Evolutionary conservation across 345 rosid species (phyloP).

Genomic region (Brassica incana): DNA sequence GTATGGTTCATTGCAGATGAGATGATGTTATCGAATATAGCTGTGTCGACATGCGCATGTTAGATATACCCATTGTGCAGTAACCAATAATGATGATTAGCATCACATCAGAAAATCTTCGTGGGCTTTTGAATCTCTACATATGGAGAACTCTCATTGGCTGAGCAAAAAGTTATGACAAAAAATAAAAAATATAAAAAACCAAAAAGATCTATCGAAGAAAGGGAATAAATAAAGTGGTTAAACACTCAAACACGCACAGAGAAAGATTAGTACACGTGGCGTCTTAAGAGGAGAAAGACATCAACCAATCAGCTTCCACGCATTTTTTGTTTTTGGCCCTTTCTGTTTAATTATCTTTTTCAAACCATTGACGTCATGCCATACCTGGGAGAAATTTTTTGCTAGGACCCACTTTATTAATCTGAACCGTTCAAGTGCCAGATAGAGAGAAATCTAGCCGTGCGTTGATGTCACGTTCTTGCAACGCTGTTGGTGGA

Average conservation of each 20-base stretch:
- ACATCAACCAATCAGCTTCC: conserved; percentile 36
- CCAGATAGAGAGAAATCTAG: background rate
- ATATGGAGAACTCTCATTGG: conserved; percentile 34
- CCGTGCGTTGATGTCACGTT: conserved; percentile 33
- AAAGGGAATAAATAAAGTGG: conserved; percentile 38
- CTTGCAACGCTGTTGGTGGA: conserved; percentile 8
- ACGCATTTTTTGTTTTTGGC: conserved; percentile 1
- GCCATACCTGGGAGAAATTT: conserved; percentile 20
- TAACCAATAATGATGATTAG: conserved; percentile 37
- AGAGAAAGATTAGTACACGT: conserved; percentile 11
- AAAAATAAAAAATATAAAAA: conserved; percentile 13
- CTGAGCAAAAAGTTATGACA: background rate
- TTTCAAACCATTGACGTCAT: conserved; percentile 12
- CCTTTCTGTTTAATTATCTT: conserved; percentile 17
- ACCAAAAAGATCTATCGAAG: conserved; percentile 33
- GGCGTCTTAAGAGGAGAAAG: conserved; percentile 13
- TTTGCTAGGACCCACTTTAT: background rate
- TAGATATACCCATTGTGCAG: conserved; percentile 17
- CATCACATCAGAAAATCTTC: conserved; percentile 38
- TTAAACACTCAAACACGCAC: conserved; percentile 31
- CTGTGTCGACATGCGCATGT: conserved; percentile 31
- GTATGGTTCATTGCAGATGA: too few species aligned
- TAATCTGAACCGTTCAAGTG: conserved; percentile 16
- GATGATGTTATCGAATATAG: background rate
- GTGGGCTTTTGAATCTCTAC: conserved; percentile 37